Conservation (phyloP, 495 filamentous ascomycete species). For the Eremomyces bilateralis region DNA sequence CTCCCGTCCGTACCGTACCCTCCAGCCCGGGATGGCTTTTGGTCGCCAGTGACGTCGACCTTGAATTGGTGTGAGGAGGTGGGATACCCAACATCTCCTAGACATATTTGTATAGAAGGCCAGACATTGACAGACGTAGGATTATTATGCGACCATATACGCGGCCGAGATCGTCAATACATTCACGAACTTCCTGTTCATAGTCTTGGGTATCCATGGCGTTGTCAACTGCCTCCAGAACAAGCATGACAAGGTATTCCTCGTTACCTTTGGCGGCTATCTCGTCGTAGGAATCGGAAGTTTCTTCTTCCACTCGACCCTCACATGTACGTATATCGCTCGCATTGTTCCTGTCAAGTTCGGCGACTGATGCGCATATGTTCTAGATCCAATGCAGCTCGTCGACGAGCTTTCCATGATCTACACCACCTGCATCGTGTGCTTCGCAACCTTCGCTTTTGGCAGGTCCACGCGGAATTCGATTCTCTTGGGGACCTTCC, state of each 20-base stretch:
- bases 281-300: conserved; percentile 20
- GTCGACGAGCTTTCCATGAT: conserved; percentile 97
- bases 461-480: conserved; percentile 32
- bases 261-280: conserved; percentile 21
- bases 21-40: conserved; percentile 44
- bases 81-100: conserved; percentile 6
- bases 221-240: conserved; percentile 17
- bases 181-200: conserved; percentile 21
- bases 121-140: conserved; percentile 10
- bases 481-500: conserved; percentile 32
- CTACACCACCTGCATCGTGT: conserved; percentile 90
- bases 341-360: background rate
- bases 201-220: conserved; percentile 18
- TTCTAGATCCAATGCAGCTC: conserved; percentile 82
- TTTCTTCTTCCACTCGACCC: conserved; percentile 20
- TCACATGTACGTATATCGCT: conserved; percentile 18
- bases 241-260: conserved; percentile 20
- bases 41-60: conserved; percentile 72
- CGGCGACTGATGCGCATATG: background rate
- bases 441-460: conserved; percentile 69
- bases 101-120: background rate
- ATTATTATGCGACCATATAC: conserved; percentile 22
- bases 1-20: conserved; percentile 52
- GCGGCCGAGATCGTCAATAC: conserved; percentile 24
- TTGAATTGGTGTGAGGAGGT: conserved; percentile 92